A percentile compares a stretch with the other conserved stretches of the same genome.
Evolutionary conservation across 257 asterid species (phyloP).

Genomic region (Nemophila menziesii): DNA sequence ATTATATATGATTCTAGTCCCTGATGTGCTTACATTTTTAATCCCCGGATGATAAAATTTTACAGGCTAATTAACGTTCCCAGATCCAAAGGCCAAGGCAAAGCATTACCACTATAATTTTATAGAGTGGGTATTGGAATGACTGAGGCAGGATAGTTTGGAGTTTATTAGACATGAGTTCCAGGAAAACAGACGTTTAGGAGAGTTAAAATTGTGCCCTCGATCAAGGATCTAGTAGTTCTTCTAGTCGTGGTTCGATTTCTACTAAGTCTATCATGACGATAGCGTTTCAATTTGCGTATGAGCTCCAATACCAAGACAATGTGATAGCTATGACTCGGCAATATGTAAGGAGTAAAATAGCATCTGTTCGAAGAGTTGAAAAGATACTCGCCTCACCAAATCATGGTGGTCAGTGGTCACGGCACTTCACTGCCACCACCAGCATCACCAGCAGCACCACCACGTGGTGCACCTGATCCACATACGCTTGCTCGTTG

Average conservation of each 20-base stretch:
- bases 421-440: conserved; percentile 41
- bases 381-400: conserved; percentile 88
- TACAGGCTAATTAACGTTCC: too few species aligned
- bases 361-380: conserved; percentile 93
- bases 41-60: too few species aligned
- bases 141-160: too few species aligned
- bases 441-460: too few species aligned
- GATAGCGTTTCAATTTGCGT: conserved; percentile 90
- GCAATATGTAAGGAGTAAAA: conserved; percentile 79
- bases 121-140: too few species aligned
- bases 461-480: conserved; percentile 81
- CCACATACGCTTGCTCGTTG: conserved; percentile 77
- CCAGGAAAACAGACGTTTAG: too few species aligned
- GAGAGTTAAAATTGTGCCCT: too few species aligned
- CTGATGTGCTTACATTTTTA: too few species aligned
- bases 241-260: conserved; percentile 25
- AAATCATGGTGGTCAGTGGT: conserved; percentile 39
- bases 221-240: conserved; percentile 33
- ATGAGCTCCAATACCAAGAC: conserved; percentile 77
- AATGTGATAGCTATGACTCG: conserved; percentile 81
- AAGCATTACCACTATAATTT: too few species aligned
- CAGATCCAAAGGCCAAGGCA: too few species aligned
- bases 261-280: conserved; percentile 82
- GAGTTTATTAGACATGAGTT: too few species aligned
- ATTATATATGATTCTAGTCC: too few species aligned